Evolutionary conservation across 2,329 filamentous ascomycete genomes (phyloP).

Genomic region (Chaetomium sp.): DNA sequence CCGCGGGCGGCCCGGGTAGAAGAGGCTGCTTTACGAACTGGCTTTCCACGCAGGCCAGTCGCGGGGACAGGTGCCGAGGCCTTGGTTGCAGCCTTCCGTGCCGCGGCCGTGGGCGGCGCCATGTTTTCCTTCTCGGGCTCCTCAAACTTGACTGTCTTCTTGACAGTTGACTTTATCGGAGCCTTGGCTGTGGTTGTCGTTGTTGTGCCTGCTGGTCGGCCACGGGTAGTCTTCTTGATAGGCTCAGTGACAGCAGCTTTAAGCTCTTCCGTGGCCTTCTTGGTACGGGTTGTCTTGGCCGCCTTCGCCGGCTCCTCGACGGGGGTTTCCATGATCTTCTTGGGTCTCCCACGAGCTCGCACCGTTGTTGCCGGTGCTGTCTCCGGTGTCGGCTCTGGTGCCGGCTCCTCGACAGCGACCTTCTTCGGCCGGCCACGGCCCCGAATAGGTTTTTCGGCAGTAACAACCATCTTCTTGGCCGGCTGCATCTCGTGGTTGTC

Average conservation of each 20-base stretch:
- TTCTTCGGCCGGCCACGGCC: constrained; percentile 54
- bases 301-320: constrained; percentile 38
- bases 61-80: constrained; percentile 29
- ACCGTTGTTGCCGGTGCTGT: constrained; percentile 36
- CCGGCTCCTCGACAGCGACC: constrained; percentile 33
- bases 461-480: constrained; percentile 25
- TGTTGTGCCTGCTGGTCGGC: constrained; percentile 44
- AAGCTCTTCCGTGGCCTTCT: constrained; percentile 19
- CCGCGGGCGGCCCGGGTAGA: constrained; percentile 36
- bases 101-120: constrained; percentile 39
- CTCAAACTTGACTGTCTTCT: constrained; percentile 66
- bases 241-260: constrained; percentile 18
- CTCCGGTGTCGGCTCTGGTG: constrained; percentile 43
- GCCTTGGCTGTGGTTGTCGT: constrained; percentile 32
- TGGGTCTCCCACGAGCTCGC: constrained; percentile 37
- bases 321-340: constrained; percentile 39
- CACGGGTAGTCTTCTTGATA: constrained; percentile 44
- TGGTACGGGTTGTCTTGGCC: constrained; percentile 26
- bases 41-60: constrained; percentile 45
- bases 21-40: constrained; percentile 52
- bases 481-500: constrained; percentile 44
- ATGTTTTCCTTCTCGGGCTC: constrained; percentile 68
- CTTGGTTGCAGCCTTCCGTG: constrained; percentile 39
- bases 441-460: constrained; percentile 40
- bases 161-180: constrained; percentile 49